phyloP scores from a whole-genome alignment of 495 filamentous ascomycete species.

The Chlorociboria aeruginascens region DNA sequence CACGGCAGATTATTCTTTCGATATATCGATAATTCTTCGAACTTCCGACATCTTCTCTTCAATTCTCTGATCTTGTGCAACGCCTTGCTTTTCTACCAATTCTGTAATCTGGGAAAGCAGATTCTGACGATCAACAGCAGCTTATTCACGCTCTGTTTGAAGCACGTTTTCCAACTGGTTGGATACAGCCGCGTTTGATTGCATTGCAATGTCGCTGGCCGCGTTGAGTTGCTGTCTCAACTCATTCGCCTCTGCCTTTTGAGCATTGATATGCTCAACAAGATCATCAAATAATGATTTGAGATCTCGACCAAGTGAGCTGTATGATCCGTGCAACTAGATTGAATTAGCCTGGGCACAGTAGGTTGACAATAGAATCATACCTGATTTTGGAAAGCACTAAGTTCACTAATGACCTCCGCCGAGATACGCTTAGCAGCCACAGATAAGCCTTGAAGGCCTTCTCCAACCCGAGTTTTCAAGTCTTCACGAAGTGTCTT shows the following conservation, averaged over 20 bases:
- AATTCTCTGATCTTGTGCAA: constrained; percentile 62
- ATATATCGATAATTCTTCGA: constrained; percentile 46
- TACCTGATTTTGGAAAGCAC: constrained; percentile 67
- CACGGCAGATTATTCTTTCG: constrained; percentile 47
- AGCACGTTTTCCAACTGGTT: constrained; percentile 55
- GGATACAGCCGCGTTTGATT: constrained; percentile 53
- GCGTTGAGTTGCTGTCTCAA: constrained; percentile 56
- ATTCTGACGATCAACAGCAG: constrained; percentile 61
- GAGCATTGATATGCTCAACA: constrained; percentile 54
- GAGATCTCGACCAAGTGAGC: constrained; percentile 75
- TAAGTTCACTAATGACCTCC: constrained; percentile 81
- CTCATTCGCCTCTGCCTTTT: constrained; percentile 63
- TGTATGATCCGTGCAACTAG: constrained; percentile 81
- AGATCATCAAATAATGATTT: constrained; percentile 75
- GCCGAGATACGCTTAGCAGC: constrained; percentile 81
- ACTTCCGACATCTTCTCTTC: constrained; percentile 46
- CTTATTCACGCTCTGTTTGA: constrained; percentile 60
- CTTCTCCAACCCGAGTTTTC: constrained; percentile 73
- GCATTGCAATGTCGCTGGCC: constrained; percentile 52
- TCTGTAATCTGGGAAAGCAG: constrained; percentile 65
- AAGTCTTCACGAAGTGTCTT: constrained; percentile 76
- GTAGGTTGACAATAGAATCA: too few species aligned
- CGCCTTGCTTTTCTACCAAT: constrained; percentile 61
- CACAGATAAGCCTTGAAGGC: constrained; percentile 71
- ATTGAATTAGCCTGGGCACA: too few species aligned